Conservation (phyloP, 441 rosid genomes). For the Populus hybrid region DNA sequence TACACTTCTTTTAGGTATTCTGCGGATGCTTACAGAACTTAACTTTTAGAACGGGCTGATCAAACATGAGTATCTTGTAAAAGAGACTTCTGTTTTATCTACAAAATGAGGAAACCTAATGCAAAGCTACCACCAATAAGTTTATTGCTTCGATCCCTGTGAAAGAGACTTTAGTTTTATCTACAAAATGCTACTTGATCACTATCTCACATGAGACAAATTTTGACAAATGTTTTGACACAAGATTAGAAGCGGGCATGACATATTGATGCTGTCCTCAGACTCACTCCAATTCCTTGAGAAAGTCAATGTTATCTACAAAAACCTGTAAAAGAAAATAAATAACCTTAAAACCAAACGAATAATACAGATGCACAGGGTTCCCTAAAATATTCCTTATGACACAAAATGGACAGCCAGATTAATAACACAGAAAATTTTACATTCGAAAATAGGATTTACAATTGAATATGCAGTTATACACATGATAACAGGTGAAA, state of each 20-base stretch:
- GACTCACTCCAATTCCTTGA: conserved; percentile 79
- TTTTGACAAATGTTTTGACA: conserved; percentile 1
- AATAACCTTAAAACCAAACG: background rate
- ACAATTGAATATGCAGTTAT: background rate
- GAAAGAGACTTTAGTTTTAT: conserved; percentile 12
- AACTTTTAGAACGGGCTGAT: background rate
- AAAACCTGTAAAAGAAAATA: conserved; percentile 52
- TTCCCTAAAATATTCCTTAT: background rate
- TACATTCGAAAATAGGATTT: background rate
- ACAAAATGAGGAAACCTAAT: background rate
- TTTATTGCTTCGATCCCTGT: conserved; percentile 9
- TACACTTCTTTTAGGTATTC: background rate
- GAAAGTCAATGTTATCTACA: conserved; percentile 80
- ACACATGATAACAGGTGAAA: background rate
- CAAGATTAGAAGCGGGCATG: background rate
- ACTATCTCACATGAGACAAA: background rate
- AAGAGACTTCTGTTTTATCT: too few relatives aligned
- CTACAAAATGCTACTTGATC: conserved; percentile 32
- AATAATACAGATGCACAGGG: background rate
- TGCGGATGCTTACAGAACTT: background rate
- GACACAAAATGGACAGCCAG: background rate
- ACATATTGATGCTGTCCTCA: background rate
- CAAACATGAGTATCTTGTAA: background rate
- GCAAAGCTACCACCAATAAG: conserved; percentile 12
- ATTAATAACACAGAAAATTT: too few relatives aligned